phyloP scores from a whole-genome alignment of 257 asterid genomes.

The Solanum corneliomulleri region DNA sequence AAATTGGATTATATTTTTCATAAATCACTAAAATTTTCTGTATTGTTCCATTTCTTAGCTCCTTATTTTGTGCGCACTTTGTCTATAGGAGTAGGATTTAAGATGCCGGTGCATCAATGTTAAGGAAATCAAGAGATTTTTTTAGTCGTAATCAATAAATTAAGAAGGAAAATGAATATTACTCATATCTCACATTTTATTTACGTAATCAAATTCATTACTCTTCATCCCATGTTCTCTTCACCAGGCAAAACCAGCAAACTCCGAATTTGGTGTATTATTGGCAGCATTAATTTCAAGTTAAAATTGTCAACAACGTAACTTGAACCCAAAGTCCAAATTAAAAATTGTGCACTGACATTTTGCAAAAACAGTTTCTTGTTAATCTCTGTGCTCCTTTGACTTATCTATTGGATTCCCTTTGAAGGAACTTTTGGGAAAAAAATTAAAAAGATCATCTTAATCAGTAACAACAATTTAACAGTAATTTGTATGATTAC shows the following conservation, averaged over 20 bases:
- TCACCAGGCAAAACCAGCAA: not conserved
- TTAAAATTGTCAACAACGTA: not conserved
- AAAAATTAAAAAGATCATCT: too few relatives aligned
- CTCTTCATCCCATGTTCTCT: not conserved
- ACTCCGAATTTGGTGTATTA: not conserved
- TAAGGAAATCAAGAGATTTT: not conserved
- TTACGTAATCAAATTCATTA: not conserved
- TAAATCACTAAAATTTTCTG: too few relatives aligned
- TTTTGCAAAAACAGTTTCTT: not conserved
- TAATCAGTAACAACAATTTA: not conserved
- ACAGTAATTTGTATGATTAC: not conserved
- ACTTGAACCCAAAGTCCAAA: not conserved
- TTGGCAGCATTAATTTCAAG: not conserved
- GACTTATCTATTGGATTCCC: too few relatives aligned
- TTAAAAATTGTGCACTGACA: not conserved
- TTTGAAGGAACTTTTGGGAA: too few relatives aligned
- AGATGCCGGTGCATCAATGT: not conserved
- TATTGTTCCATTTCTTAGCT: not conserved
- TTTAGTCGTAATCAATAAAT: not conserved
- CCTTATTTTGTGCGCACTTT: not conserved
- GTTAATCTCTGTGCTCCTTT: too few relatives aligned
- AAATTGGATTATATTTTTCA: too few relatives aligned
- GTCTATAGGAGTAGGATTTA: not conserved
- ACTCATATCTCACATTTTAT: not conserved
- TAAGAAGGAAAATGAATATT: not conserved